Evolutionary conservation across 1,139 yeast species (phyloP), one percentile per base, ranked within the genome.

Genomic region (Kodamaea fungicola): DNA sequence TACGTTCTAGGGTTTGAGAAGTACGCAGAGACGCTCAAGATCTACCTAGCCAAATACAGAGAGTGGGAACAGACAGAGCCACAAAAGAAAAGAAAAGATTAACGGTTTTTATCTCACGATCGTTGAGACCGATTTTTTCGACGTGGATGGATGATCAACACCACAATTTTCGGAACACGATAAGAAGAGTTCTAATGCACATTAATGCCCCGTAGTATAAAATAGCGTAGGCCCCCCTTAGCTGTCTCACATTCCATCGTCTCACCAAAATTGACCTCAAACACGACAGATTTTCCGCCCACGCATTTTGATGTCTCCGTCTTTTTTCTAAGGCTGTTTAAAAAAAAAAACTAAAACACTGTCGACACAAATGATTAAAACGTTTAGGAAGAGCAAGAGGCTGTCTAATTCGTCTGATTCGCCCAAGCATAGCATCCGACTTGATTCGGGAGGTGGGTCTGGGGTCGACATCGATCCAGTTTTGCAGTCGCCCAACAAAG

Each of bases 1-100:
- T 74, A 76, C 41, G 76, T 80, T 35, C 68, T 81, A 32, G 88
- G 88, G 22, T 81, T 81, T 57, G 88, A 81, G 51, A 80, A 80
- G 51, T 81, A 81, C 53, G 79, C 86, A 7, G 88, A 81, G 55
- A 83, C 81, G 7, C 67, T 81, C 45, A 80, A 80, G 54, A 81
- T 81, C 28, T 81, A 80, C 51, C 62, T 81, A 43, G 83, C 88
- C 31, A 81, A 81, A 54, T 81, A 80, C 52, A 60, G 88, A 41
- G 72, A 70, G 37, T 37, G 16, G 22, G 42, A 40, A 32, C 38
- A 36, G 33, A 30, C 16, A 13, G 39, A 37, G 31, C 32, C 32
- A 9, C 10, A 28, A 12, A 31, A 28, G 27, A 34, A 32, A 8
- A 24, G 35, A 12, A 16, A 16, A 16, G 19, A 16, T 16, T 16